phyloP scores from a whole-genome alignment of 2,329 filamentous ascomycete genomes.

The Teratosphaeria gauchensis region DNA sequence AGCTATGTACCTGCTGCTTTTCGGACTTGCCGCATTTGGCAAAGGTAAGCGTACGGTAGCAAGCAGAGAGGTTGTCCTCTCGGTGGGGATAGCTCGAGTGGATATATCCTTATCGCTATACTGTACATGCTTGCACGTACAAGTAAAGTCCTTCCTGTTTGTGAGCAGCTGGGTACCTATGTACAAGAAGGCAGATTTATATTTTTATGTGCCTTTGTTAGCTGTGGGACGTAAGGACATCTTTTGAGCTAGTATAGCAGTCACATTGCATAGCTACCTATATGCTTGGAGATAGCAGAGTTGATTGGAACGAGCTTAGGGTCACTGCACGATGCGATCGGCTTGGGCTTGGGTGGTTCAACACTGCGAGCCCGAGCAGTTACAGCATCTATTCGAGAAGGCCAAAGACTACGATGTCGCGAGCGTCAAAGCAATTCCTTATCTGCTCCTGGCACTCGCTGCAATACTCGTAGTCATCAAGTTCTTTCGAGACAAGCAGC shows the following conservation, averaged over 20 bases:
- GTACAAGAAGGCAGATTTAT: too few relatives aligned
- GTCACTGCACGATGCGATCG: neutral
- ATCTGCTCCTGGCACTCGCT: slow-evolving; percentile 3
- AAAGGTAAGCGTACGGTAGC: neutral
- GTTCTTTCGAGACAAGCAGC: neutral
- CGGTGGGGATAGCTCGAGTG: neutral
- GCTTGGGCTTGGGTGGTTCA: neutral
- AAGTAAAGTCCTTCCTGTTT: neutral
- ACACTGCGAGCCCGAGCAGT: neutral
- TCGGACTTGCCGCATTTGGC: neutral
- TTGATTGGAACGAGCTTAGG: neutral
- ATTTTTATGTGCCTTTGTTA: too few relatives aligned
- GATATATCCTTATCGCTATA: neutral
- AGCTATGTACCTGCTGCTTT: too few relatives aligned
- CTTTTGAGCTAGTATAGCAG: too few relatives aligned
- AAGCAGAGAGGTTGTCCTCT: neutral
- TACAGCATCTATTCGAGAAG: neutral
- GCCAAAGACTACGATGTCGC: neutral
- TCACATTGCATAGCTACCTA: too few relatives aligned
- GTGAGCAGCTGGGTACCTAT: too few relatives aligned
- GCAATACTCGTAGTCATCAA: neutral
- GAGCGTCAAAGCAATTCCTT: slow-evolving; percentile 3
- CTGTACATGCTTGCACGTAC: neutral
- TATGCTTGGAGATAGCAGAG: too few relatives aligned
- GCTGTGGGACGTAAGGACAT: too few relatives aligned